Evolutionary conservation across 2,329 filamentous ascomycete genomes (phyloP), one percentile per base, ranked within the genome.

Genomic region (Ophiosphaerella narmari): DNA sequence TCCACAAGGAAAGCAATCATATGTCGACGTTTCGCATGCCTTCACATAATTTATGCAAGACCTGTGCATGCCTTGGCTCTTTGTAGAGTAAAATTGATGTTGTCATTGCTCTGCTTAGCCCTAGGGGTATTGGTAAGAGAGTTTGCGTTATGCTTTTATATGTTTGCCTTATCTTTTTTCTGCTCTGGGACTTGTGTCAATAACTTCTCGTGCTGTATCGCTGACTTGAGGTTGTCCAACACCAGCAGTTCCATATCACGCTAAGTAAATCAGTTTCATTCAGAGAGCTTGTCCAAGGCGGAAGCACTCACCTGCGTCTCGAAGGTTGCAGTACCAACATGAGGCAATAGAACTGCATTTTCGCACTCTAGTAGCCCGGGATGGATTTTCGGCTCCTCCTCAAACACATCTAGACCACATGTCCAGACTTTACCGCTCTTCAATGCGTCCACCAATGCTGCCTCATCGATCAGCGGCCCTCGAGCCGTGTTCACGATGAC

Each of bases 141-240:
- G 18, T 13, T 18, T 39, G n/a, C 5, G 4, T 21, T 24, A 24
- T 13, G 21, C 21, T 39, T 11, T 36, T 6, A 16, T 18, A 68
- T 61, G 42, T 70, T 70, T 21, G 68, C 64, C 50, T 62, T 66
- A 34, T 62, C 59, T 48, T 65, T 59, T 57, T 80, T 82, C 75
- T 86, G 84, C 70, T 86, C 84, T 4, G 80, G 78, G 35, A 87
- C 80, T 53, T 81, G 77, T n/a, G 84, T 86, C 49, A 86, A 70
- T 66, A 87, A 68, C 51, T 77, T 77, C 4, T 81, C 82, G 50
- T 80, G 77, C 61, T 84, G 78, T 34, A 86, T 75, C 5, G 80
- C 83, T 29, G 73, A 77, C 62, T 78, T 78, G 66, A 87, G 55
- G 56, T 86, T 86, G 29, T 82, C 76, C 64, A 86, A 53, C 14